These are phyloP conservation scores for Citrullus mucosospermus DNA, from an alignment of 306 rosid genomes.

Conservation along the genomic window DNA sequence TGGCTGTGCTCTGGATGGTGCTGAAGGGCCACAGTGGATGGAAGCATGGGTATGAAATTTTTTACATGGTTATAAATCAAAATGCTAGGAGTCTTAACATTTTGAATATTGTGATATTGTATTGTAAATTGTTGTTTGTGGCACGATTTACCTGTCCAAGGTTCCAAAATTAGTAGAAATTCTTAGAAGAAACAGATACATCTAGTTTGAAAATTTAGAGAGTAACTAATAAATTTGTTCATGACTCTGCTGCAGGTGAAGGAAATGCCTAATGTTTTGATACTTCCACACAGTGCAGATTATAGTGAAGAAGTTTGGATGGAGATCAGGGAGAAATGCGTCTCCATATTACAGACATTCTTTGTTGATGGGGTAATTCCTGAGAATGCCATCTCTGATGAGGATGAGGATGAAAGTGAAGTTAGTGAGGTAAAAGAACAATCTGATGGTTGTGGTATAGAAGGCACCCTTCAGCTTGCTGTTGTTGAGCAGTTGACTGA, in stretches of 20 bases:
- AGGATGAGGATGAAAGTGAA: constrained; percentile 56
- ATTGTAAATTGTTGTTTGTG: neutral
- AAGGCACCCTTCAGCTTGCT: constrained; percentile 37
- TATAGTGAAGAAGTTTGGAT: constrained; percentile 99
- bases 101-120: neutral
- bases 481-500: constrained; percentile 48
- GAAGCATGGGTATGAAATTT: constrained; percentile 90
- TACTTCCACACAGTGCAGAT: constrained; percentile 98
- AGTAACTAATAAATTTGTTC: neutral
- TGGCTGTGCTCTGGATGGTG: constrained; percentile 98
- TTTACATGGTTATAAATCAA: constrained; percentile 3
- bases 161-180: neutral
- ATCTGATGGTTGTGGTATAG: constrained; percentile 43
- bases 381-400: constrained; percentile 61
- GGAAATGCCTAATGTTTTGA: constrained; percentile 98
- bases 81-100: neutral
- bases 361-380: constrained; percentile 77
- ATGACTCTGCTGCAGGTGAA: constrained; percentile 51
- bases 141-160: neutral
- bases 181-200: neutral
- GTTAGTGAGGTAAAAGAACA: constrained; percentile 52
- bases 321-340: constrained; percentile 96
- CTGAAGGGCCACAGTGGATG: constrained; percentile 99
- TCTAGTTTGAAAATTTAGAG: neutral
- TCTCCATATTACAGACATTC: constrained; percentile 73